phyloP scores from a whole-genome alignment of 2,329 filamentous ascomycete species.

The Albifimbria verrucaria region DNA sequence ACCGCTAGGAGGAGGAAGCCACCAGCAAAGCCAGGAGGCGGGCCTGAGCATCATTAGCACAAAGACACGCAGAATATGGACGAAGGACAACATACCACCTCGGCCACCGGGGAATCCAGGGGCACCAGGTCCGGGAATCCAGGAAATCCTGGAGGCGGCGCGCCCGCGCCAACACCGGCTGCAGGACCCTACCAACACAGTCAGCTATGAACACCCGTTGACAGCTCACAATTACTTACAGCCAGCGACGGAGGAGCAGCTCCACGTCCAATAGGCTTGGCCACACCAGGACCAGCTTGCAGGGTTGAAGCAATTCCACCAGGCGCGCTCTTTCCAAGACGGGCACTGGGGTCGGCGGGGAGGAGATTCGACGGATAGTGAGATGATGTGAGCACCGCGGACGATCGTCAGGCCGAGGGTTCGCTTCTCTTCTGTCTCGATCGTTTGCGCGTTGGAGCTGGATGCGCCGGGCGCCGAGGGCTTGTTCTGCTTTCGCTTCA shows the following conservation, averaged over 20 bases:
- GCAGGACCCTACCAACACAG: slow-evolving; percentile 61
- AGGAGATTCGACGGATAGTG: slow-evolving; percentile 90
- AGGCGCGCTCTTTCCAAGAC: slow-evolving; percentile 74
- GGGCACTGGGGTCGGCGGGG: slow-evolving; percentile 89
- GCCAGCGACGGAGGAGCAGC: slow-evolving; percentile 71
- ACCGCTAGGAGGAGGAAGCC: slow-evolving; percentile 43
- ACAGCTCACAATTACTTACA: slow-evolving; percentile 39
- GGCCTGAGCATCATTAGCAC: slow-evolving; percentile 34
- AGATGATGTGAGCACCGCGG: slow-evolving; percentile 91
- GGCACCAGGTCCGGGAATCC: slow-evolving; percentile 44
- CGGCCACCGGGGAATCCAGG: slow-evolving; percentile 43
- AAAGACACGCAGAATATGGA: slow-evolving; percentile 1
- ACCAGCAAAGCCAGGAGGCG: slow-evolving; percentile 49
- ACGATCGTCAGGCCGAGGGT: slow-evolving; percentile 94
- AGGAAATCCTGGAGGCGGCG: slow-evolving; percentile 60
- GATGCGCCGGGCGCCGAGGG: slow-evolving; percentile 60
- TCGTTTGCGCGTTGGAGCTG: slow-evolving; percentile 59
- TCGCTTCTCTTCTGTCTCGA: slow-evolving; percentile 94
- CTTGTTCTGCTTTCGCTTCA: slow-evolving; percentile 81
- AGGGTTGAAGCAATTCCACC: slow-evolving; percentile 68
- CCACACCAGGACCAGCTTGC: slow-evolving; percentile 81
- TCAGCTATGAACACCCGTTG: slow-evolving; percentile 13
- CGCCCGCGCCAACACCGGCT: slow-evolving; percentile 75
- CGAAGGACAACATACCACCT: slow-evolving; percentile 43
- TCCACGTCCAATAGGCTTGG: slow-evolving; percentile 86